Conservation (phyloP, 192 early-diverging fungal species). For the Dispira parvispora region DNA sequence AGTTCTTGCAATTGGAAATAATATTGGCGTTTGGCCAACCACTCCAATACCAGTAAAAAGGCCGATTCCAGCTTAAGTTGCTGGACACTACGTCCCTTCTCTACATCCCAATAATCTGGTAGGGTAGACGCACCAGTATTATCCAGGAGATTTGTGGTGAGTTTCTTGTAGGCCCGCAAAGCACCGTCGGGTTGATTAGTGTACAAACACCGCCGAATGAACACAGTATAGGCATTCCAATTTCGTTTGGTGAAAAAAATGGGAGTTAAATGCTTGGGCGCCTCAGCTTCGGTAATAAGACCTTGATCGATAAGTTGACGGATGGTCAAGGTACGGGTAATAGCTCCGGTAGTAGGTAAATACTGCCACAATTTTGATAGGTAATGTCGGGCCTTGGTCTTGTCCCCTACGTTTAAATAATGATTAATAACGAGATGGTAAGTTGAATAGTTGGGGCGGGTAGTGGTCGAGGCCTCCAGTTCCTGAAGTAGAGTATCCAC, state of each 20-base stretch:
- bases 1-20: not conserved
- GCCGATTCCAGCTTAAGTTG: not conserved
- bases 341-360: too few species aligned
- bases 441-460: too few species aligned
- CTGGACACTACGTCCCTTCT: too few species aligned
- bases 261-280: not conserved
- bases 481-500: too few species aligned
- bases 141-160: not conserved
- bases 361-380: too few species aligned
- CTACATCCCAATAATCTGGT: too few species aligned
- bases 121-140: not conserved
- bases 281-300: not conserved
- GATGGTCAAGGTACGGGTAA: not conserved
- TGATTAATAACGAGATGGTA: too few species aligned
- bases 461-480: too few species aligned
- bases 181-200: not conserved
- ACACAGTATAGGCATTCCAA: not conserved
- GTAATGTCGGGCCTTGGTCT: too few species aligned
- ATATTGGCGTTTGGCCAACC: not conserved
- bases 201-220: not conserved
- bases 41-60: not conserved
- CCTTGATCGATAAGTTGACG: conserved; percentile 1
- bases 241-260: not conserved
- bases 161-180: not conserved
- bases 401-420: too few species aligned